Evolutionary conservation across 2,329 filamentous ascomycete genomes (phyloP).

Genomic region (Blumeriella jaapii): DNA sequence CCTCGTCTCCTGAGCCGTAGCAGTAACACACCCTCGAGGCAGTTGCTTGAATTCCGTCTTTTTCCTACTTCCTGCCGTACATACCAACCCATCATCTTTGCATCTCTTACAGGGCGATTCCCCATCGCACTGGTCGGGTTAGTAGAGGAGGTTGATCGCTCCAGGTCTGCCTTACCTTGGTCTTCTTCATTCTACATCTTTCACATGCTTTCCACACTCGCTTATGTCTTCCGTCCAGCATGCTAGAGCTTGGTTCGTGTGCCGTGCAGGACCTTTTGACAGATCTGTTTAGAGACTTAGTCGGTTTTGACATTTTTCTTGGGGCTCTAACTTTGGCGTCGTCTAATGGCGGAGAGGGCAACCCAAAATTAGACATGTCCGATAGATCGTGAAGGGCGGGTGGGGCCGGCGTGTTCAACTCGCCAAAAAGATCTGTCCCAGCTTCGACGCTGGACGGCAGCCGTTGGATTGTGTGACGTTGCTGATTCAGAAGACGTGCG

Average conservation of each 20-base stretch:
- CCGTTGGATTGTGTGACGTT: conserved; percentile 15
- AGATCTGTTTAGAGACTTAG: conserved; percentile 12
- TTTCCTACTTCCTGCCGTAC: conserved; percentile 50
- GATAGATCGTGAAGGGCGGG: conserved; percentile 3
- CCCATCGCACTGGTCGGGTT: conserved; percentile 43
- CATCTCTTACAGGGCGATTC: conserved; percentile 56
- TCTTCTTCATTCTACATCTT: conserved; percentile 58
- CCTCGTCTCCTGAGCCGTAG: neutral
- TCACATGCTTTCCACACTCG: conserved; percentile 57
- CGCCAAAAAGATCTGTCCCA: neutral
- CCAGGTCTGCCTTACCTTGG: conserved; percentile 37
- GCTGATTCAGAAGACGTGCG: conserved; percentile 17
- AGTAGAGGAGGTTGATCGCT: conserved; percentile 2
- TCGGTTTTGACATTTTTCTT: conserved; percentile 17
- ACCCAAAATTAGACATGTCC: conserved; percentile 8
- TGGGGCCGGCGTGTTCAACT: conserved; percentile 1
- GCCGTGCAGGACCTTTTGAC: conserved; percentile 15
- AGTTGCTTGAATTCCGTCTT: conserved; percentile 60
- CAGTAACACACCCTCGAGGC: conserved; percentile 41
- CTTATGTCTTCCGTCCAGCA: conserved; percentile 46
- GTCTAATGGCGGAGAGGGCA: conserved; percentile 17
- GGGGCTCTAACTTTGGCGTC: conserved; percentile 12
- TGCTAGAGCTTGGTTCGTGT: conserved; percentile 29
- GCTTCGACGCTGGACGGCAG: conserved; percentile 6
- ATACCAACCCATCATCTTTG: conserved; percentile 53